Percentiles rank a stretch among this genome's conserved stretches.
Conservation (phyloP, 140 eudicot genomes). For the Stevia rebaudiana region DNA sequence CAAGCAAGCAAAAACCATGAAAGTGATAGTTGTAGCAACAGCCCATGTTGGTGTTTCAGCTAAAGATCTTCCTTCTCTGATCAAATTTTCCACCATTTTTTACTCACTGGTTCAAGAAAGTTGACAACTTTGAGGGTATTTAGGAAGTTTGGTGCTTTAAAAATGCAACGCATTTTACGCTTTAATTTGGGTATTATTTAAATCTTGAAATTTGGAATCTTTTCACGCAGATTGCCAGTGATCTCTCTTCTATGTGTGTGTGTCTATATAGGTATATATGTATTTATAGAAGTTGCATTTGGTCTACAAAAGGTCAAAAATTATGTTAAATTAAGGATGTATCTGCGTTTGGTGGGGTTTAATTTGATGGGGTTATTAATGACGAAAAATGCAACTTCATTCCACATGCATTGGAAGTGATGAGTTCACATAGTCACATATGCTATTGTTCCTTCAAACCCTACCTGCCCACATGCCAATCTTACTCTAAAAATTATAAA, state of each 20-base stretch:
- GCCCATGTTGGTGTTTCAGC: constrained; percentile 99
- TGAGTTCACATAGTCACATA: constrained; percentile 18
- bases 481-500: neutral
- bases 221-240: constrained; percentile 13
- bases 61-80: constrained; percentile 82
- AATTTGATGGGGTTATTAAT: constrained; percentile 14
- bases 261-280: neutral
- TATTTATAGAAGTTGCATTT: constrained; percentile 12
- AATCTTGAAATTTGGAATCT: constrained; percentile 28
- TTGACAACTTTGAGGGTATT: constrained; percentile 27
- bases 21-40: constrained; percentile 86
- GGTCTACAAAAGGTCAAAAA: neutral
- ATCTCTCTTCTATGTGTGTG: neutral
- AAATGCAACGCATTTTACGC: constrained; percentile 33
- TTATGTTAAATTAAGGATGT: constrained; percentile 15
- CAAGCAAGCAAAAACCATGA: constrained; percentile 86
- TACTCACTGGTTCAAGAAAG: constrained; percentile 11
- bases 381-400: constrained; percentile 10
- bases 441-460: constrained; percentile 25
- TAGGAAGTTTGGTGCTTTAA: constrained; percentile 25
- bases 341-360: constrained; percentile 15
- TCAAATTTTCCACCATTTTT: constrained; percentile 56
- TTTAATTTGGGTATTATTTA: constrained; percentile 18
- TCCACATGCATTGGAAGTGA: constrained; percentile 47
- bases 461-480: constrained; percentile 30